Percentiles rank a stretch among this genome's conserved stretches.
These are phyloP conservation scores for Cryomyces minteri DNA, from an alignment of 495 filamentous ascomycete species.

Conservation along the genomic window DNA sequence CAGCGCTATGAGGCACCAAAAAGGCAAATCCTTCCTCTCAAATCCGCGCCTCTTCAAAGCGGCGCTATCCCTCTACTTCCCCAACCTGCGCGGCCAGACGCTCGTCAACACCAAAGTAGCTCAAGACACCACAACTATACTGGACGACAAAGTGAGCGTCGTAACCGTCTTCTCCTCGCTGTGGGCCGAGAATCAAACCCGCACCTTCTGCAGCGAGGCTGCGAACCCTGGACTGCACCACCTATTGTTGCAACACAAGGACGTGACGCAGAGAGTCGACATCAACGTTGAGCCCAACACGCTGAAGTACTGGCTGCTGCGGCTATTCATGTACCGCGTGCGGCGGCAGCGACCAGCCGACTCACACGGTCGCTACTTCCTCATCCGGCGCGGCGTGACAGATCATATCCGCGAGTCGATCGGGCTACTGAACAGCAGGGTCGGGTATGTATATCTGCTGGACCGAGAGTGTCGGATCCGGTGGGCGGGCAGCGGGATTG, in stretches of 20 bases:
- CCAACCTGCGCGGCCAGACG: conserved; percentile 70
- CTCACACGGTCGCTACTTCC: conserved; percentile 60
- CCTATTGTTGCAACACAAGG: conserved; percentile 26
- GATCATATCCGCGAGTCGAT: conserved; percentile 59
- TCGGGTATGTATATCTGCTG: conserved; percentile 87
- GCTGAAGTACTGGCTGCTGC: conserved; percentile 57
- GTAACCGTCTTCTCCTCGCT: conserved; percentile 61
- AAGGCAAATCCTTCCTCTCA: conserved; percentile 78
- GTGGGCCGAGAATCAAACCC: conserved; percentile 74
- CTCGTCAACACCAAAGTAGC: conserved; percentile 28
- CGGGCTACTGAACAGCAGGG: conserved; percentile 69
- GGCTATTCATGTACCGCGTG: conserved; percentile 45
- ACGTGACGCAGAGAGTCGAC: conserved; percentile 51
- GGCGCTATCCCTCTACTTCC: conserved; percentile 74
- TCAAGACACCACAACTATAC: conserved; percentile 50
- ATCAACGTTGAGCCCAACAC: conserved; percentile 74
- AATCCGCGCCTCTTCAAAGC: conserved; percentile 56
- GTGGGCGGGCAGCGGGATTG: conserved; percentile 82
- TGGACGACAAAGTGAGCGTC: conserved; percentile 54
- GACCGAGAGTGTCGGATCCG: conserved; percentile 77
- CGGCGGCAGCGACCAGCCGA: conserved; percentile 32
- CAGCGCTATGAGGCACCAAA: conserved; percentile 57
- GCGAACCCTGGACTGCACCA: conserved; percentile 46
- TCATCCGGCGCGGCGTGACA: conserved; percentile 59
- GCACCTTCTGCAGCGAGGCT: conserved; percentile 42